Base-by-base conservation (phyloP, 2,329 filamentous ascomycete genomes). In the Monosporascus cannonballus region DNA sequence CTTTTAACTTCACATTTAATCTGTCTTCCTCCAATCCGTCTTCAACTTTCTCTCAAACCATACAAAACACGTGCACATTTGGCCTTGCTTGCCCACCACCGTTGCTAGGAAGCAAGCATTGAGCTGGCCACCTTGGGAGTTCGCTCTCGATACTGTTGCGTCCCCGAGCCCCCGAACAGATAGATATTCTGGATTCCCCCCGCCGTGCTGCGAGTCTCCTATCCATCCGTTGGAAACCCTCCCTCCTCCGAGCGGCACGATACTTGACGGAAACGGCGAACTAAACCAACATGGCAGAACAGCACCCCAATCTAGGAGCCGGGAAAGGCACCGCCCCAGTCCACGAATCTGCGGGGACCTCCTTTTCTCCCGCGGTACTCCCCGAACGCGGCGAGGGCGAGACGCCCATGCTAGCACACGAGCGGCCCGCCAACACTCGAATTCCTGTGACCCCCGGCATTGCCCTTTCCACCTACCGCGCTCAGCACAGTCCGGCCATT, bases 361-460 rank as follows among this genome's bases (percentile, higher is more conserved):
- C 61, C 27, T 45, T 51, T 20, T 61, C 57, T 15, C 56, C 60
- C 18, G 50, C 30, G 38, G 25, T 47, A 14, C 48, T 51, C 34
- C n/a, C 15, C 20, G 47, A 49, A n/a, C 22, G 41, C 37, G 53
- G 54, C 41, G 48, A 45, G 7, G 36, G 51, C 38, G 54, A 57
- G 5, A 59, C 59, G 4, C 55, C 60, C n/a, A 54, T 62, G 6
- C 62, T 72, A 11, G 68, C 68, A 5, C 70, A 73, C 55, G 51
- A 69, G 51, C 67, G 67, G 37, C 44, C 59, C 3, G 64, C 67
- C 3, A 58, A 70, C 54, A 69, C 58, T 37, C 59, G 63, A 24
- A 64, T 74, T 25, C 72, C 72, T n/a, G 72, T 74, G 18, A 74
- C 72, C 4, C 72, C 72, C 4, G 72, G 65, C 36, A 72, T 74